Evolutionary conservation across 768 basidiomycete species (phyloP).

Genomic region (Clitopilus hobsonii): DNA sequence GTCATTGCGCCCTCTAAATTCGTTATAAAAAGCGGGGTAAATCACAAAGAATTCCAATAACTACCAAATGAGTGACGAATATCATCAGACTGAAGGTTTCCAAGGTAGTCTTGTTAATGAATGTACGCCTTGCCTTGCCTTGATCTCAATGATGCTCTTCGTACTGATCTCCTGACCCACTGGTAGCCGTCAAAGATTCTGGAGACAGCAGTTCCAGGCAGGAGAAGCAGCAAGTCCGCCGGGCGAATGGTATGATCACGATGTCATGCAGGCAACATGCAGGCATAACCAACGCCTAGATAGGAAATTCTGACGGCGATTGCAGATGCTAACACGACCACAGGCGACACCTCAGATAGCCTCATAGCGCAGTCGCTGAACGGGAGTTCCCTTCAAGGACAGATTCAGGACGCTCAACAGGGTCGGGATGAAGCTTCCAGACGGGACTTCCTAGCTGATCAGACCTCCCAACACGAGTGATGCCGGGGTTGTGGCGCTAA

Average conservation of each 20-base stretch:
- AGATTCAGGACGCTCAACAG: slow-evolving; percentile 1
- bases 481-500: not conserved
- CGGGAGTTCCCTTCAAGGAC: not conserved
- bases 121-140: not conserved
- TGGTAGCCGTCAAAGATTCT: not conserved
- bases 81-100: not conserved
- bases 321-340: not conserved
- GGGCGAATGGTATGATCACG: not conserved
- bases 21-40: not conserved
- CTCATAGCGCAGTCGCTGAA: not conserved
- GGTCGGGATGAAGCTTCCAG: not conserved
- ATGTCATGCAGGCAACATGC: not conserved
- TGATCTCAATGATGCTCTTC: not conserved
- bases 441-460: not conserved
- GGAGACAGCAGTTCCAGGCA: not conserved
- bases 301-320: not conserved
- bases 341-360: not conserved
- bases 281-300: not conserved
- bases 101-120: not conserved
- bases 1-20: not conserved
- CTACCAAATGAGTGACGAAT: not conserved
- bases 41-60: not conserved
- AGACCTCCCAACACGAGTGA: not conserved
- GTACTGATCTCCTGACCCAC: not conserved
- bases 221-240: not conserved